These are phyloP conservation scores for Plasmodium vinckei DNA, from an alignment of 169 alveolate species.

Conservation along the genomic window DNA sequence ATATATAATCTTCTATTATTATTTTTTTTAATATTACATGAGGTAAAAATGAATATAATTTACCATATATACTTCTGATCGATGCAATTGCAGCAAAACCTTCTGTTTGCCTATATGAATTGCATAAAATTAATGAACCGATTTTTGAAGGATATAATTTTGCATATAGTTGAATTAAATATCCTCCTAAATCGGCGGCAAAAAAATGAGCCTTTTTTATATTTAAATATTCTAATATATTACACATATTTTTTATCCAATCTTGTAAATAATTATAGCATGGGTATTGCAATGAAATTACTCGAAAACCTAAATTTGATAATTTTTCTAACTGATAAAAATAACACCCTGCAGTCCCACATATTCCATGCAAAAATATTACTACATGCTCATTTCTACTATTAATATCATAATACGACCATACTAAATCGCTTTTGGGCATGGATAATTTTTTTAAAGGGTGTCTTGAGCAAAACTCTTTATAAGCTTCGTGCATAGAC, in stretches of 20 bases:
- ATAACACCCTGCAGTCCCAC: slow-evolving; percentile 89
- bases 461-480: slow-evolving; percentile 77
- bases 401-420: slow-evolving; percentile 84
- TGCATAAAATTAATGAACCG: slow-evolving; percentile 79
- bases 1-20: slow-evolving; percentile 81
- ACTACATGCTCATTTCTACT: slow-evolving; percentile 57
- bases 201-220: slow-evolving; percentile 81
- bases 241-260: slow-evolving; percentile 83
- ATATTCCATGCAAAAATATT: slow-evolving; percentile 84
- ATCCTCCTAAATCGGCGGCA: slow-evolving; percentile 87
- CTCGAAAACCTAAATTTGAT: slow-evolving; percentile 81
- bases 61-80: slow-evolving; percentile 81
- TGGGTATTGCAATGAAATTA: slow-evolving; percentile 86
- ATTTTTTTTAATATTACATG: slow-evolving; percentile 81
- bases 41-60: slow-evolving; percentile 80
- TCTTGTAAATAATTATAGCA: slow-evolving; percentile 81
- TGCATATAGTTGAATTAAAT: slow-evolving; percentile 83
- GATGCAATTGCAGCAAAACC: slow-evolving; percentile 81
- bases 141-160: slow-evolving; percentile 80
- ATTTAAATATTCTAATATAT: slow-evolving; percentile 83
- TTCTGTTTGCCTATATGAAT: slow-evolving; percentile 85
- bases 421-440: slow-evolving; percentile 83
- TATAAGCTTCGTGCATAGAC: slow-evolving; percentile 82
- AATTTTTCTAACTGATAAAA: slow-evolving; percentile 79
- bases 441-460: slow-evolving; percentile 83